phyloP scores from a whole-genome alignment of 2,329 filamentous ascomycete genomes.

The Botryotinia calthae region DNA sequence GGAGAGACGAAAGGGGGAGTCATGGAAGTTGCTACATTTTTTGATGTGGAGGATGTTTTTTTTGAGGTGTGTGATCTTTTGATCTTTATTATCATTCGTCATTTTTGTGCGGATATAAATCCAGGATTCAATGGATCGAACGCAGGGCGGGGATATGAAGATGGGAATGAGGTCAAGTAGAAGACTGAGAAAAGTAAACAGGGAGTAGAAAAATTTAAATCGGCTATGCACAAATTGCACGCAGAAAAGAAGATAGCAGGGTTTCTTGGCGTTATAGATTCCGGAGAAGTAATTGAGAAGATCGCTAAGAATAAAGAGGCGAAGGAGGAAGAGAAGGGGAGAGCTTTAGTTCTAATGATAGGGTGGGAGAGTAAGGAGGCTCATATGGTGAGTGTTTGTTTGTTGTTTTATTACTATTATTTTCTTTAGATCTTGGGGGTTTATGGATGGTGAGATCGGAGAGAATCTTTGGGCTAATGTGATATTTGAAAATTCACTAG shows the following conservation, averaged over 20 bases:
- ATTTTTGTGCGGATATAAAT: neutral
- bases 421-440: too few species aligned
- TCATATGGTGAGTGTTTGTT: constrained; percentile 26
- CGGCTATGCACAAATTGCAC: neutral
- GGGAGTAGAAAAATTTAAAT: neutral
- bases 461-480: neutral
- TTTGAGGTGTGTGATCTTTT: neutral
- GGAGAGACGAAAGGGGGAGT: neutral
- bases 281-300: neutral
- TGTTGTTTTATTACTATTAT: neutral
- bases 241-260: neutral
- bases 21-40: constrained; percentile 31
- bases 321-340: constrained; percentile 22
- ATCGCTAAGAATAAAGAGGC: neutral
- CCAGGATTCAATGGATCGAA: neutral
- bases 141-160: neutral
- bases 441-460: too few species aligned
- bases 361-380: constrained; percentile 32
- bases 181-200: neutral
- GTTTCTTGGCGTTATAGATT: neutral
- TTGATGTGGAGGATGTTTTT: constrained; percentile 17
- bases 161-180: neutral
- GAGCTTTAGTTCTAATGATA: constrained; percentile 23
- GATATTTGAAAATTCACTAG: neutral
- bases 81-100: neutral